Conservation (phyloP, 495 filamentous ascomycete species). For the Penicillium bialowiezense region DNA sequence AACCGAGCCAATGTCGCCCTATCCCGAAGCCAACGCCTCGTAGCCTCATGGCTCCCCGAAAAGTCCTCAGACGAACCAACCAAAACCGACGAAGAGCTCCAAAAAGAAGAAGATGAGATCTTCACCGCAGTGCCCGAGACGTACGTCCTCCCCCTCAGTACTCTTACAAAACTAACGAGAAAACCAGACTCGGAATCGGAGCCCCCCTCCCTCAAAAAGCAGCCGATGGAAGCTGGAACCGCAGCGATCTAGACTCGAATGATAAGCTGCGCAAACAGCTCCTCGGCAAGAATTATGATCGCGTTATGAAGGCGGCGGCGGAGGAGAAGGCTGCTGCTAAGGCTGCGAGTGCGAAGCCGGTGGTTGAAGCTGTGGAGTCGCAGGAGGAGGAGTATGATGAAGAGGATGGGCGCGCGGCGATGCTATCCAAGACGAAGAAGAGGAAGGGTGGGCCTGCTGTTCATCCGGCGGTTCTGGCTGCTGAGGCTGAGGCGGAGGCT, state of each 20-base stretch:
- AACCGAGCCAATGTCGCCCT: conserved; percentile 50
- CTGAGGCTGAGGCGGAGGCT: conserved; percentile 5
- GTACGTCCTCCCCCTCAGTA: too few species aligned
- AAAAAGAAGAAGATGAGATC: conserved; percentile 49
- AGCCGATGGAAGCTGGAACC: conserved; percentile 38
- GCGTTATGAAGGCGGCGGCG: conserved; percentile 30
- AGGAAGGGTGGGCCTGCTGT: conserved; percentile 11
- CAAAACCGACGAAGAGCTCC: conserved; percentile 42
- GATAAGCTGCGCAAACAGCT: conserved; percentile 47
- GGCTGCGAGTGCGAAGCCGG: neutral
- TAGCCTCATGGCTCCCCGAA: conserved; percentile 52
- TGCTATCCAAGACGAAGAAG: conserved; percentile 48
- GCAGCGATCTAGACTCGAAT: conserved; percentile 38
- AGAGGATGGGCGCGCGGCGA: conserved; percentile 56
- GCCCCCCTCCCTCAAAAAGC: conserved; percentile 42
- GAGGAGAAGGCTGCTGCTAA: conserved; percentile 10
- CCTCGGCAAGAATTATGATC: conserved; percentile 47
- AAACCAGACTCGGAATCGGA: conserved; percentile 45
- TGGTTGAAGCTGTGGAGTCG: conserved; percentile 8
- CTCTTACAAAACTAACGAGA: neutral
- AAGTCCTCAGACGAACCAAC: conserved; percentile 40
- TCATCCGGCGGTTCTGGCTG: conserved; percentile 1
- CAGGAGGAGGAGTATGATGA: conserved; percentile 53
- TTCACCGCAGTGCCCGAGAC: conserved; percentile 52
- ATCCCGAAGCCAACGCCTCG: conserved; percentile 48